These are phyloP conservation scores for Tolypocladium tropicale DNA, from an alignment of 2,329 filamentous ascomycete genomes.

Conservation along the genomic window DNA sequence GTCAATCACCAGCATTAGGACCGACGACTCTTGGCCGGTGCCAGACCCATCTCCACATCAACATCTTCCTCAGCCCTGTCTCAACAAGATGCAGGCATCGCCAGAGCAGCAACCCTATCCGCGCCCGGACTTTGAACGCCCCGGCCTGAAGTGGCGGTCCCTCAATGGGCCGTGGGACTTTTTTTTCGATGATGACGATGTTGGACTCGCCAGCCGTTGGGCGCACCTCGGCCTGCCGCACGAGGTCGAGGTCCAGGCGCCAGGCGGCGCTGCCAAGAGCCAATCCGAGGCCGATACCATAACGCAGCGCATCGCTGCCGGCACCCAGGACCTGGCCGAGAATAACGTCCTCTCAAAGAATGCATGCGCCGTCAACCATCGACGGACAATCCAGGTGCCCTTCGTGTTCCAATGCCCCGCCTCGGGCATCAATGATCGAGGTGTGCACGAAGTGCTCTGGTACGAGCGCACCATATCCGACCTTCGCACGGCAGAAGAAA, in stretches of 20 bases:
- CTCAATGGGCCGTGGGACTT: constrained; percentile 56
- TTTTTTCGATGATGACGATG: constrained; percentile 54
- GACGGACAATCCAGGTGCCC: constrained; percentile 48
- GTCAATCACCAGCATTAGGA: no score
- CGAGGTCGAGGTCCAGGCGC: constrained; percentile 20
- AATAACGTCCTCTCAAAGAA: constrained; percentile 28
- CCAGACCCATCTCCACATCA: no score
- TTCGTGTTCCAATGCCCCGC: constrained; percentile 56
- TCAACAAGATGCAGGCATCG: not conserved
- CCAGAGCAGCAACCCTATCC: constrained; percentile 36
- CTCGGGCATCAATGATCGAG: constrained; percentile 50
- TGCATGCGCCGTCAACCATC: constrained; percentile 23
- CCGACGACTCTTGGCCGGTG: no score
- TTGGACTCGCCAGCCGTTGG: constrained; percentile 43
- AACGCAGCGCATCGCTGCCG: constrained; percentile 35
- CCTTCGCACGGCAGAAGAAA: constrained; percentile 32
- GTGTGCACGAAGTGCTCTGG: constrained; percentile 58
- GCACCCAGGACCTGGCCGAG: constrained; percentile 35
- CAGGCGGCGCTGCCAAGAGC: constrained; percentile 17
- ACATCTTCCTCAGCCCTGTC: no score
- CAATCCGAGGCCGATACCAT: constrained; percentile 24
- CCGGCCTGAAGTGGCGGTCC: constrained; percentile 43
- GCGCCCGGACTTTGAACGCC: constrained; percentile 53
- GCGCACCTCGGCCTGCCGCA: constrained; percentile 39
- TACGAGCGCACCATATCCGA: constrained; percentile 47